Evolutionary conservation across 345 rosid species (phyloP).

Genomic region (Durio zibethinus): DNA sequence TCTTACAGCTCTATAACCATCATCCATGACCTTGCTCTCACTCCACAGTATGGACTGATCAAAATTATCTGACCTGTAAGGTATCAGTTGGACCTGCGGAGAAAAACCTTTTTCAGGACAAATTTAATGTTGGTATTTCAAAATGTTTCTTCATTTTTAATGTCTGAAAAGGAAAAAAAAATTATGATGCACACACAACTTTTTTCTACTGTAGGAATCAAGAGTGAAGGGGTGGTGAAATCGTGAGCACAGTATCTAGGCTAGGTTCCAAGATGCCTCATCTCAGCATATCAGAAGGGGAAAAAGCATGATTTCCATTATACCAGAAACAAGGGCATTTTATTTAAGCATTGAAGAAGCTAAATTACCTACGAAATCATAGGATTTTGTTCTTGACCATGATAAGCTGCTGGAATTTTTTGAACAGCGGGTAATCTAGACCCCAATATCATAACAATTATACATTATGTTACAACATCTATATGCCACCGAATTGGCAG

Average conservation of each 20-base stretch:
- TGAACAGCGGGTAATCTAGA: background rate
- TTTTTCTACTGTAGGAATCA: background rate
- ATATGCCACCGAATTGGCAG: background rate
- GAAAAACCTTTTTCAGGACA: background rate
- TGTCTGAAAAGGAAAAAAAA: background rate
- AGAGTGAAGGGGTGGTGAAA: background rate
- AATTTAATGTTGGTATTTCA: background rate
- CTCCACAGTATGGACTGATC: slow-evolving; percentile 79
- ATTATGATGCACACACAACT: background rate
- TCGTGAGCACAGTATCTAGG: background rate
- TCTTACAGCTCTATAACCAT: slow-evolving; percentile 47
- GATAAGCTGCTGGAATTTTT: background rate
- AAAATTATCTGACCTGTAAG: slow-evolving; percentile 52
- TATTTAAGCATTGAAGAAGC: background rate
- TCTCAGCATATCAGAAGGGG: background rate
- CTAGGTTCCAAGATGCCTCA: slow-evolving; percentile 35
- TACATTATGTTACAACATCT: background rate
- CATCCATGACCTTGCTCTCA: slow-evolving; percentile 43
- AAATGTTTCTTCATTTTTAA: background rate
- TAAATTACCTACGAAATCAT: background rate
- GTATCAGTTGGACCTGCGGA: slow-evolving; percentile 57
- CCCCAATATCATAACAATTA: background rate
- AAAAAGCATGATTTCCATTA: background rate
- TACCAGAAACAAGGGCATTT: background rate
- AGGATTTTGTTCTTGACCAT: background rate